phyloP scores from a whole-genome alignment of 768 basidiomycete genomes.

The Hericium erinaceus region DNA sequence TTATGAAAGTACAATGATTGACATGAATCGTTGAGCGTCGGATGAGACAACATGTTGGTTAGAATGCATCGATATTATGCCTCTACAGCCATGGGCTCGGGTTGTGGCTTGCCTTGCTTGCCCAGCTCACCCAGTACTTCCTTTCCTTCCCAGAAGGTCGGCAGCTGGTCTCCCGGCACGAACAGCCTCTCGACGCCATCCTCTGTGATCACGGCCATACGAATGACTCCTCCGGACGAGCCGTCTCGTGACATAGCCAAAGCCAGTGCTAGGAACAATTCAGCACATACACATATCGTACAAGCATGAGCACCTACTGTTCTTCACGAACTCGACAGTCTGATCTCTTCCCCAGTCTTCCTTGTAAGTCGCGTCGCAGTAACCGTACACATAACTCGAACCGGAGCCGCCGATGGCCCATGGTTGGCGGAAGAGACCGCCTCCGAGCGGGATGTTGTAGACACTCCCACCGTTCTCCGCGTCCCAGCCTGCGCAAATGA shows the following conservation, averaged over 20 bases:
- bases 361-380: slow-evolving; percentile 96
- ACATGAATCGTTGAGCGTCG: no score
- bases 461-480: slow-evolving; percentile 83
- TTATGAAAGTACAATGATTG: no score
- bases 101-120: slow-evolving; percentile 17
- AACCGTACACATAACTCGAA: slow-evolving; percentile 96
- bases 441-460: slow-evolving; percentile 95
- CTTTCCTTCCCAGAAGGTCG: slow-evolving; percentile 82
- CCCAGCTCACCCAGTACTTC: slow-evolving; percentile 47
- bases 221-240: slow-evolving; percentile 93
- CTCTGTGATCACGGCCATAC: slow-evolving; percentile 95
- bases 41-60: no score
- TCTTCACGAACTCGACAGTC: slow-evolving; percentile 90
- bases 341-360: slow-evolving; percentile 88
- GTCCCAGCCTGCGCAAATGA: slow-evolving; percentile 99
- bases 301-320: slow-evolving; percentile 54
- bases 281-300: not conserved
- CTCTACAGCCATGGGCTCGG: slow-evolving; percentile 39
- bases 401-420: slow-evolving; percentile 99
- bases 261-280: slow-evolving; percentile 55
- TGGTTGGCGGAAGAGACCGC: slow-evolving; percentile 92
- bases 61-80: slow-evolving; percentile 9
- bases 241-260: slow-evolving; percentile 98
- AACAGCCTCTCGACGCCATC: slow-evolving; percentile 88
- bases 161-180: slow-evolving; percentile 83